Conservation (phyloP, 2,329 filamentous ascomycete genomes). For the Aspergillus tanneri region DNA sequence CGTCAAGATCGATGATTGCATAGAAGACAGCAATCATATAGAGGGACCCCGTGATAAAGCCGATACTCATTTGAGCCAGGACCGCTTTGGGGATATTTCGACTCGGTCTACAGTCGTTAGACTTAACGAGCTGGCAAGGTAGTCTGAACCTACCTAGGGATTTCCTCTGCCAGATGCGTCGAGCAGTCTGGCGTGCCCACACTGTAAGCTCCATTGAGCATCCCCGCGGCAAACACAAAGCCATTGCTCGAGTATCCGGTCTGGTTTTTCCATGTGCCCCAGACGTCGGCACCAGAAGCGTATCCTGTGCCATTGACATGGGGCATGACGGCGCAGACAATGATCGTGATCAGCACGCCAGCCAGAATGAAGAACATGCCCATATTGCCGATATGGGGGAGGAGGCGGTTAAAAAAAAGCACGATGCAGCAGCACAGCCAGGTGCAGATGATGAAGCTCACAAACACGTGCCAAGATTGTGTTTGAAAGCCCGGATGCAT, state of each 20-base stretch:
- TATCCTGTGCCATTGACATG: constrained; percentile 41
- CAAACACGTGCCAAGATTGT: constrained; percentile 59
- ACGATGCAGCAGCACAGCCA: constrained; percentile 55
- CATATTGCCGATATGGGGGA: constrained; percentile 54
- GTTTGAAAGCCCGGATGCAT: constrained; percentile 56
- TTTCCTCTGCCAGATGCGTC: constrained; percentile 65
- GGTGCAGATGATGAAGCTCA: constrained; percentile 57
- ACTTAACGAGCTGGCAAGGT: neutral
- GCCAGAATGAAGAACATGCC: constrained; percentile 58
- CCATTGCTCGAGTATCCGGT: constrained; percentile 50
- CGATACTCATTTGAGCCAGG: constrained; percentile 49
- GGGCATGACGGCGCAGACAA: constrained; percentile 58
- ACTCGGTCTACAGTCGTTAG: constrained; percentile 35
- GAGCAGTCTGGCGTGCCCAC: constrained; percentile 66
- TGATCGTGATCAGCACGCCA: constrained; percentile 54
- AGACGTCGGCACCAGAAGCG: constrained; percentile 55
- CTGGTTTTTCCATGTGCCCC: constrained; percentile 54
- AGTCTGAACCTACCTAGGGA: constrained; percentile 42
- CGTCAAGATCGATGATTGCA: constrained; percentile 43
- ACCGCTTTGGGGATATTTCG: constrained; percentile 53
- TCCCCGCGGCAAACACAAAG: constrained; percentile 64
- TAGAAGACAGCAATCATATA: constrained; percentile 55
- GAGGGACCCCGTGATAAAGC: constrained; percentile 48
- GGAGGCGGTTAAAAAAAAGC: constrained; percentile 56
- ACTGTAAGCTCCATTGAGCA: constrained; percentile 68